These are phyloP conservation scores for Trichoderma sp. DNA, from an alignment of 2,329 filamentous ascomycete genomes.

Conservation along the genomic window DNA sequence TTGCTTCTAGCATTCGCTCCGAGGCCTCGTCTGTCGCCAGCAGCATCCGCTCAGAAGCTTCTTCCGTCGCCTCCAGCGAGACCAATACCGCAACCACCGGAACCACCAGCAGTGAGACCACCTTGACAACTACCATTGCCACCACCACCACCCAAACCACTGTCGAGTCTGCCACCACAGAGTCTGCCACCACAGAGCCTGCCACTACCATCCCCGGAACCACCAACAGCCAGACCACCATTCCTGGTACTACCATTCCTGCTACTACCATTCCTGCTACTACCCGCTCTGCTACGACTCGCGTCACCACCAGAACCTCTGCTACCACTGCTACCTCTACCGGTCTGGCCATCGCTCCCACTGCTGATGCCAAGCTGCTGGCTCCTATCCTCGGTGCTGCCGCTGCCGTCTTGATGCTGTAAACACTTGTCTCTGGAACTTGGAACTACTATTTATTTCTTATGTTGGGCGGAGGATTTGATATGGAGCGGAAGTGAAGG, in stretches of 20 bases:
- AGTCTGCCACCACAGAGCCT: constrained; percentile 2
- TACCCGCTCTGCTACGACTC: neutral
- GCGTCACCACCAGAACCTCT: neutral
- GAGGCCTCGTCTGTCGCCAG: constrained; percentile 1
- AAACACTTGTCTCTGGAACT: neutral
- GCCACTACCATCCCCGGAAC: constrained; percentile 9
- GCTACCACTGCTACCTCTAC: neutral
- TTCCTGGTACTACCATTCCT: neutral
- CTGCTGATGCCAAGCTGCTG: constrained; percentile 19
- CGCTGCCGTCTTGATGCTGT: constrained; percentile 15
- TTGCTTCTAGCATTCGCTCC: neutral
- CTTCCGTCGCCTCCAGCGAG: neutral
- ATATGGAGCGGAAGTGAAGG: neutral
- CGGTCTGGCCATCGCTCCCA: neutral
- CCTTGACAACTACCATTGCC: neutral
- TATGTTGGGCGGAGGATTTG: neutral
- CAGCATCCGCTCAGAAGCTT: constrained; percentile 1
- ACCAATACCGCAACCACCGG: neutral
- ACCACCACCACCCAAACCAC: constrained; percentile 11
- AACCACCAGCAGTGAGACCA: neutral
- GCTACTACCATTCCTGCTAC: neutral
- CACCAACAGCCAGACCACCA: constrained; percentile 11
- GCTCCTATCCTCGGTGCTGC: constrained; percentile 18
- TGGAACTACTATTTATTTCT: neutral
- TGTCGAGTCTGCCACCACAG: constrained; percentile 6